Percentiles rank a stretch among this genome's conserved stretches.
These are phyloP conservation scores for Apiotrichum laibachii DNA, from an alignment of 1,284 basidiomycete species.

Conservation along the genomic window DNA sequence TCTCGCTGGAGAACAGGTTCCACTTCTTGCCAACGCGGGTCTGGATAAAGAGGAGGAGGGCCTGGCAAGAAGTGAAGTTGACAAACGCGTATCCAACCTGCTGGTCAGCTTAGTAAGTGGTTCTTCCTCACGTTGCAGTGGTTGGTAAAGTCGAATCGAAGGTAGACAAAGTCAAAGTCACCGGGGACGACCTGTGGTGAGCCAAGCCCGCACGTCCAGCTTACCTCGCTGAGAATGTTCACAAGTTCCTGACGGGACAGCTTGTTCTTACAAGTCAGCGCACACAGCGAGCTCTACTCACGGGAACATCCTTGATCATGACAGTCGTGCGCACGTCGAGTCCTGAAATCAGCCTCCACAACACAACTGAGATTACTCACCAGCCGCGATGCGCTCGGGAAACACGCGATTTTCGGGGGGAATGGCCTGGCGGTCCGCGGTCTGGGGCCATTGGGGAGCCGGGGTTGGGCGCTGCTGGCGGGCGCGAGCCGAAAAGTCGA, in stretches of 20 bases:
- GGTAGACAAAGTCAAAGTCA: constrained; percentile 50
- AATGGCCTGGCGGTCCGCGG: constrained; percentile 32
- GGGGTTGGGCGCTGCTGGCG: constrained; percentile 13
- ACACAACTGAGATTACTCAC: constrained; percentile 14
- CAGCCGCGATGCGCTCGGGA: constrained; percentile 37
- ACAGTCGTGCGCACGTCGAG: constrained; percentile 39
- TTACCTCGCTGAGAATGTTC: constrained; percentile 43
- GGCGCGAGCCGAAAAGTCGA: constrained; percentile 29
- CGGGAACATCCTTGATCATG: constrained; percentile 52
- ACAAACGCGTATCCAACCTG: constrained; percentile 51
- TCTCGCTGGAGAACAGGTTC: constrained; percentile 51
- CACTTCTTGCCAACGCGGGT: constrained; percentile 47
- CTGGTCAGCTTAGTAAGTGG: not conserved
- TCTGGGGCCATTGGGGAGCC: constrained; percentile 16
- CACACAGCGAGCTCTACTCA: constrained; percentile 16
- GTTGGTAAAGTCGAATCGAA: constrained; percentile 51
- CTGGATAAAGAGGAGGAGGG: constrained; percentile 40
- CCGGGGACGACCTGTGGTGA: constrained; percentile 42
- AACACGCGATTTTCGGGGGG: constrained; percentile 41
- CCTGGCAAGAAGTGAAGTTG: constrained; percentile 43
- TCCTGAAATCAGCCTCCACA: not conserved
- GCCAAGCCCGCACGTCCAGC: not conserved
- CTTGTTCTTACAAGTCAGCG: constrained; percentile 39
- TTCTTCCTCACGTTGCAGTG: constrained; percentile 46
- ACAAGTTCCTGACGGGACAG: constrained; percentile 48